A percentile compares a stretch with the other conserved stretches of the same genome.
Conservation (phyloP, 768 basidiomycete genomes). For the Lyophyllum decastes region DNA sequence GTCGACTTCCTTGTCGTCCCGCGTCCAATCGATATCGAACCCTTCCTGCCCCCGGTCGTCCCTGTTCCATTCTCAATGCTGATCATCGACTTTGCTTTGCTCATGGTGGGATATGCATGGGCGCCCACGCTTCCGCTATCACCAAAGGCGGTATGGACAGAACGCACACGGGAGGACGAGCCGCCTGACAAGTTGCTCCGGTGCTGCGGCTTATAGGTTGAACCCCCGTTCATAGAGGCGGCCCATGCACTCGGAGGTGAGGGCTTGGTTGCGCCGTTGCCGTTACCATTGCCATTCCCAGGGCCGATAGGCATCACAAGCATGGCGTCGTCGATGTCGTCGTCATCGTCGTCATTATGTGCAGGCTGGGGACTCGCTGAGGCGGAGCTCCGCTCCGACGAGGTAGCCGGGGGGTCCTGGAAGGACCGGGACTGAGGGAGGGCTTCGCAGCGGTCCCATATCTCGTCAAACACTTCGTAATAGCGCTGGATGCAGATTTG, state of each 20-base stretch:
- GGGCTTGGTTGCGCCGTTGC: not conserved
- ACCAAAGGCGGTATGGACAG: slow-evolving; percentile 34
- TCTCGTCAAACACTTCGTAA: slow-evolving; percentile 85
- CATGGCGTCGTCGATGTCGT: slow-evolving; percentile 76
- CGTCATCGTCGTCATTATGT: slow-evolving; percentile 62
- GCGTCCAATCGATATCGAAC: slow-evolving; percentile 67
- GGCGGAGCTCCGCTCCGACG: slow-evolving; percentile 15
- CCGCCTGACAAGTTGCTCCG: slow-evolving; percentile 33
- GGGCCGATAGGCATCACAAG: slow-evolving; percentile 73
- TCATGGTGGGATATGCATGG: slow-evolving; percentile 27
- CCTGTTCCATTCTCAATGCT: slow-evolving; percentile 58
- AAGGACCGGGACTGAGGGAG: slow-evolving; percentile 30
- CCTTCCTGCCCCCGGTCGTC: slow-evolving; percentile 40
- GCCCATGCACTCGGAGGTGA: slow-evolving; percentile 42
- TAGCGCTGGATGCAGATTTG: slow-evolving; percentile 81
- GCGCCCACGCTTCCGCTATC: slow-evolving; percentile 20
- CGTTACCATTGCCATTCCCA: slow-evolving; percentile 11
- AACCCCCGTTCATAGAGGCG: slow-evolving; percentile 9
- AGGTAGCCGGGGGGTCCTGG: slow-evolving; percentile 11
- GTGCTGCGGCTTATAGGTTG: slow-evolving; percentile 38
- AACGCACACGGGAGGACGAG: slow-evolving; percentile 25
- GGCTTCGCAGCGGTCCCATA: slow-evolving; percentile 71
- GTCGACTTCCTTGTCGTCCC: slow-evolving; percentile 62
- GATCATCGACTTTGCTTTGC: slow-evolving; percentile 58
- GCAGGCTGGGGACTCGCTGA: slow-evolving; percentile 20